Evolutionary conservation across 2,329 filamentous ascomycete species (phyloP).

Genomic region (Clonostachys sp.): DNA sequence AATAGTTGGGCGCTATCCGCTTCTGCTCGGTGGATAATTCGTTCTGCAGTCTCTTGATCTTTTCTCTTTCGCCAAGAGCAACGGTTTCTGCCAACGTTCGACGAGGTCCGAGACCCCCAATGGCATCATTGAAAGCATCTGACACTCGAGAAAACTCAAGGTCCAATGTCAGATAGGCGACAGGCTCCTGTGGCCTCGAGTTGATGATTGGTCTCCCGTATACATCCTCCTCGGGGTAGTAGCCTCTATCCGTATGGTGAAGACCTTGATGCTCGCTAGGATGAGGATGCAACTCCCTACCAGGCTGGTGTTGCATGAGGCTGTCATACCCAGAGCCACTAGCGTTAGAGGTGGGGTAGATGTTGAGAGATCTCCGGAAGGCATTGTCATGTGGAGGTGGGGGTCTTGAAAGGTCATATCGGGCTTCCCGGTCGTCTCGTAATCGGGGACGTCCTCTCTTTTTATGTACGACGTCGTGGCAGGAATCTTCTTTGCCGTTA

Average conservation of each 20-base stretch:
- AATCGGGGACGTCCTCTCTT: constrained; percentile 75
- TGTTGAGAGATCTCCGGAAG: constrained; percentile 43
- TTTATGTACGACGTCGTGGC: constrained; percentile 81
- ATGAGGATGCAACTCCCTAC: constrained; percentile 50
- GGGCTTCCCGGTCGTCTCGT: constrained; percentile 63
- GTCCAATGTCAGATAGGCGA: constrained; percentile 54
- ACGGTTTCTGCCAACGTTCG: constrained; percentile 52
- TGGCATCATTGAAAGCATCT: constrained; percentile 46
- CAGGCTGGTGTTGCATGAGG: constrained; percentile 40
- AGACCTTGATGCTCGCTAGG: constrained; percentile 39
- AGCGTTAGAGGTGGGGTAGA: constrained; percentile 41
- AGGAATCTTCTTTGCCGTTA: constrained; percentile 76
- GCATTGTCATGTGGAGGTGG: constrained; percentile 38
- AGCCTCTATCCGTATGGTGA: constrained; percentile 46
- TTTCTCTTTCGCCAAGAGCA: constrained; percentile 44
- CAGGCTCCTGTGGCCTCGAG: constrained; percentile 35
- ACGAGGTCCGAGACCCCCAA: constrained; percentile 42
- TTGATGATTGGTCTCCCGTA: constrained; percentile 29
- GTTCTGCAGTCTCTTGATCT: constrained; percentile 42
- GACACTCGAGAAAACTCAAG: constrained; percentile 55
- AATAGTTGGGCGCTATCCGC: constrained; percentile 55
- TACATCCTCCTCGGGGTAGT: constrained; percentile 16
- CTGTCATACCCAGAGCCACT: constrained; percentile 40
- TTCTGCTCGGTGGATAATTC: constrained; percentile 53
- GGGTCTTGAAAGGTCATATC: constrained; percentile 48